These are phyloP conservation scores for Thalassiosira tumida DNA, from an alignment of 352 stramenopile genomes.

Conservation along the genomic window DNA sequence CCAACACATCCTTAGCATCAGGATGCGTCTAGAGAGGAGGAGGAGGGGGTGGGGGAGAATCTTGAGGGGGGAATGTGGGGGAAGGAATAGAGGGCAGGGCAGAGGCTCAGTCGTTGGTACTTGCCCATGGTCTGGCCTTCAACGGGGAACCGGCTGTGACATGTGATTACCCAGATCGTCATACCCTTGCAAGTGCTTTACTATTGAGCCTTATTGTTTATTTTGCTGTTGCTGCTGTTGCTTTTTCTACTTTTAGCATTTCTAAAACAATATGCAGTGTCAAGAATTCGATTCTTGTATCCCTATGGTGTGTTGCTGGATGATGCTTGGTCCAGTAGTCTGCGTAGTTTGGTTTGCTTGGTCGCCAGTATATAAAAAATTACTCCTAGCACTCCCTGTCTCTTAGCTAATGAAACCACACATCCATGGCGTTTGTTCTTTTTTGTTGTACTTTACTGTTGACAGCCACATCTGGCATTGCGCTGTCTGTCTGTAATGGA, in stretches of 20 bases:
- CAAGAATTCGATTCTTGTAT: not conserved
- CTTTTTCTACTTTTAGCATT: not conserved
- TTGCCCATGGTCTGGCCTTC: too few relatives aligned
- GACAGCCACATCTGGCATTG: not conserved
- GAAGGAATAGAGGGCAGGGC: too few relatives aligned
- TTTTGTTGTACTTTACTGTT: conserved; percentile 18
- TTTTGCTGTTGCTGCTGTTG: not conserved
- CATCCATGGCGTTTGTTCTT: conserved; percentile 18
- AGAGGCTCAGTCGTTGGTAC: too few relatives aligned
- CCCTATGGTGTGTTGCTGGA: conserved; percentile 43
- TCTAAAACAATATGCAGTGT: conserved; percentile 3
- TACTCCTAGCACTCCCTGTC: conserved; percentile 20
- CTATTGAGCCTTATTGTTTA: not conserved
- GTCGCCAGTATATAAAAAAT: conserved; percentile 67
- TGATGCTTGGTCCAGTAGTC: conserved; percentile 76
- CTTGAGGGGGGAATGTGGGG: too few relatives aligned
- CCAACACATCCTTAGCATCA: too few relatives aligned
- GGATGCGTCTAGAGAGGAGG: too few relatives aligned
- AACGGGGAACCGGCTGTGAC: too few relatives aligned
- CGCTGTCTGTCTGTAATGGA: not conserved
- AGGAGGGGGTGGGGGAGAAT: too few relatives aligned
- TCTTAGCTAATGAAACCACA: conserved; percentile 7
- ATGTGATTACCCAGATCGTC: too few relatives aligned
- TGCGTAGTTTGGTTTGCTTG: conserved; percentile 35
- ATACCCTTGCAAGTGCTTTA: conserved; percentile 9